Evolutionary conservation across 106 monocot genomes (phyloP).

Genomic region (Ottelia alismoides): DNA sequence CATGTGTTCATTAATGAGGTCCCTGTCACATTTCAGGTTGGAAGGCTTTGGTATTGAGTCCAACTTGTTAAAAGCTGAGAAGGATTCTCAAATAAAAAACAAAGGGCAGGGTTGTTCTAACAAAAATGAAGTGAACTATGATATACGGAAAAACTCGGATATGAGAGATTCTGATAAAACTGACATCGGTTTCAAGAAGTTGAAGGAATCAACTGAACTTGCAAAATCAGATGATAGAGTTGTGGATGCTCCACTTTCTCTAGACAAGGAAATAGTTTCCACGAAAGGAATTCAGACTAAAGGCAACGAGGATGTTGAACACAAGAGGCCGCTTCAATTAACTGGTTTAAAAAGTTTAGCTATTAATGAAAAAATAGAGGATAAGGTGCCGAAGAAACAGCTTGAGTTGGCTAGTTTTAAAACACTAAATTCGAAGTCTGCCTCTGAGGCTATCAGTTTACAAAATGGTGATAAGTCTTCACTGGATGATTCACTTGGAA

Average conservation of each 20-base stretch:
- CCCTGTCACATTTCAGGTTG: constrained; percentile 27
- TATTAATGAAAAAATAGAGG: too few relatives aligned
- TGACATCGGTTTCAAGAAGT: constrained; percentile 1
- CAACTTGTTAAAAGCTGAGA: constrained; percentile 28
- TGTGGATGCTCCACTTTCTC: constrained; percentile 1
- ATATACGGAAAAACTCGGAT: constrained; percentile 13
- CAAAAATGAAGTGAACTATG: constrained; percentile 5
- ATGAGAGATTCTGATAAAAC: constrained; percentile 12
- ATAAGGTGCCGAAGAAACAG: too few relatives aligned
- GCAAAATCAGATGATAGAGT: constrained; percentile 2
- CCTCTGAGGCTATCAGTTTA: constrained; percentile 6
- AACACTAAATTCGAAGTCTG: constrained; percentile 13
- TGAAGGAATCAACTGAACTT: constrained; percentile 8
- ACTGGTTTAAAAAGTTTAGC: too few relatives aligned
- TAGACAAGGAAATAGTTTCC: constrained; percentile 10
- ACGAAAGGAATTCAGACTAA: constrained; percentile 16
- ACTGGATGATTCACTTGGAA: too few relatives aligned
- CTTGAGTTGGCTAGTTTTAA: constrained; percentile 7
- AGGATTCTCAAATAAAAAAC: constrained; percentile 11
- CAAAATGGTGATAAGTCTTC: constrained; percentile 21
- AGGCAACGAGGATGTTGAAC: background rate
- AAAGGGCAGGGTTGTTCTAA: constrained; percentile 10
- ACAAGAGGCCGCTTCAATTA: too few relatives aligned
- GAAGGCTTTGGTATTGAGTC: constrained; percentile 61
- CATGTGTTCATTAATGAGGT: background rate